Evolutionary conservation across 2,329 filamentous ascomycete species (phyloP).

Genomic region (Ilyonectria sp.): DNA sequence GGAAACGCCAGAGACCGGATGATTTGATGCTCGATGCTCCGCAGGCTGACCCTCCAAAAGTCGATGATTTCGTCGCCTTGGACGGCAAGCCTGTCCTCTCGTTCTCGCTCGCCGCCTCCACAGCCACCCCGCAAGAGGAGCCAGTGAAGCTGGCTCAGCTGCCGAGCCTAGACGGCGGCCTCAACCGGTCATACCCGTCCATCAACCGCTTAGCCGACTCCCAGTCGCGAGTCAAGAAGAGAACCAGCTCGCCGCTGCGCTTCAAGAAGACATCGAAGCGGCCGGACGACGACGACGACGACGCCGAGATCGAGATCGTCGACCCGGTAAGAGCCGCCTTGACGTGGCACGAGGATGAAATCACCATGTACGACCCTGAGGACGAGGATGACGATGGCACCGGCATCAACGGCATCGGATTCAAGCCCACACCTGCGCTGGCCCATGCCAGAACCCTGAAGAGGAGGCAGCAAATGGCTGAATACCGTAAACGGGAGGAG

Average conservation of each 20-base stretch:
- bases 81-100: constrained; percentile 29
- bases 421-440: constrained; percentile 74
- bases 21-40: constrained; percentile 49
- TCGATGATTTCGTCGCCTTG: constrained; percentile 25
- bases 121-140: constrained; percentile 18
- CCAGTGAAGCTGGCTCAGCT: constrained; percentile 21
- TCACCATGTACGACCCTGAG: constrained; percentile 75
- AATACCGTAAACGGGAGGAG: constrained; percentile 74
- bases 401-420: constrained; percentile 78
- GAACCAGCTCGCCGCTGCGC: constrained; percentile 56
- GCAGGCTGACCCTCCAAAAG: constrained; percentile 33
- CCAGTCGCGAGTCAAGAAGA: constrained; percentile 54
- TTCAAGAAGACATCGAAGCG: constrained; percentile 43
- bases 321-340: constrained; percentile 72
- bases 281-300: constrained; percentile 44
- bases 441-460: constrained; percentile 71
- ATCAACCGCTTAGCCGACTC: constrained; percentile 58
- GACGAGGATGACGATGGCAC: constrained; percentile 78
- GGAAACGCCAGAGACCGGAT: constrained; percentile 58
- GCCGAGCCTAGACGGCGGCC: constrained; percentile 34
- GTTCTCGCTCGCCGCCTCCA: constrained; percentile 5
- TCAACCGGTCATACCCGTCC: constrained; percentile 56
- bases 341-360: constrained; percentile 79
- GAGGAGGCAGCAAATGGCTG: constrained; percentile 72
- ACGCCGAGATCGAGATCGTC: constrained; percentile 57